Evolutionary conservation across 2,329 filamentous ascomycete genomes (phyloP).

Genomic region (Colletotrichum agaves): DNA sequence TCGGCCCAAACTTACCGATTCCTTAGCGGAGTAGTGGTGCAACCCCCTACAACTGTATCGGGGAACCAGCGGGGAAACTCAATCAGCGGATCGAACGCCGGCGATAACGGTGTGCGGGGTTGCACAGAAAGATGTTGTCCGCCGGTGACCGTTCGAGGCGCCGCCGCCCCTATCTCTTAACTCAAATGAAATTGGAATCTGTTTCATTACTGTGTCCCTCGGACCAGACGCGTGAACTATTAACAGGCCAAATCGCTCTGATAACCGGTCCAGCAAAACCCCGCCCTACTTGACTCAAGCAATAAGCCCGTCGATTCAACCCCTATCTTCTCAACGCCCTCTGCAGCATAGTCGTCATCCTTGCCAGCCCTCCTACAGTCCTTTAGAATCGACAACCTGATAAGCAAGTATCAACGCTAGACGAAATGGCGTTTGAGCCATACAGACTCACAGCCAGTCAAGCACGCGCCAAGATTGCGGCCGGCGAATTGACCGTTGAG

Average conservation of each 20-base stretch:
- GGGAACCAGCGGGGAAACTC: slow-evolving; percentile 10
- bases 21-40: neutral
- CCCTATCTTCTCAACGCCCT: too few relatives aligned
- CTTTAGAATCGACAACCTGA: neutral
- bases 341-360: too few relatives aligned
- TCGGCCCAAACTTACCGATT: slow-evolving; percentile 24
- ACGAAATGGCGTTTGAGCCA: slow-evolving; percentile 17
- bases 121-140: neutral
- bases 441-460: slow-evolving; percentile 54
- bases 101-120: slow-evolving; percentile 33
- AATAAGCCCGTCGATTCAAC: too few relatives aligned
- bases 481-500: slow-evolving; percentile 58
- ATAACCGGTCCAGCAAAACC: neutral
- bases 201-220: neutral
- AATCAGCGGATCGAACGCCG: neutral
- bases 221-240: neutral
- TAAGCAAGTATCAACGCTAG: neutral
- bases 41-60: neutral
- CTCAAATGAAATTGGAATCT: too few relatives aligned
- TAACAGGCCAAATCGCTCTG: slow-evolving; percentile 1
- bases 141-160: too few relatives aligned
- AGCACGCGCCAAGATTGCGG: slow-evolving; percentile 49
- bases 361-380: neutral
- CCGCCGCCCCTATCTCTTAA: too few relatives aligned
- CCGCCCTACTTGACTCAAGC: neutral